Conservation (phyloP, 2,329 filamentous ascomycete genomes). For the Fusarium sp. region DNA sequence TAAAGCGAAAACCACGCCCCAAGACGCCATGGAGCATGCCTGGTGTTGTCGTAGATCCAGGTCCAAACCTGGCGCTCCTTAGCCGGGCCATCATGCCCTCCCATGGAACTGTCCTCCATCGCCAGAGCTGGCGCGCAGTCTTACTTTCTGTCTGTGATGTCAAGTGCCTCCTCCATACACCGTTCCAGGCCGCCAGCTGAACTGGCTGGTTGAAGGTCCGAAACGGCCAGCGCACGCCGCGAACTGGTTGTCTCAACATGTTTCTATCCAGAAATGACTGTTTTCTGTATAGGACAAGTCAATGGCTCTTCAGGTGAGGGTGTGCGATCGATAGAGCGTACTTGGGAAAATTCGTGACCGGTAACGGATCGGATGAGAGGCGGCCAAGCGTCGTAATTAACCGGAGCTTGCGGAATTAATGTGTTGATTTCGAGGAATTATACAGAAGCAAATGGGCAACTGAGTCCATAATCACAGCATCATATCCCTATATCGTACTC, state of each 20-base stretch:
- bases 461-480: slow-evolving; percentile 25
- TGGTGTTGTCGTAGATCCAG: slow-evolving; percentile 32
- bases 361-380: slow-evolving; percentile 23
- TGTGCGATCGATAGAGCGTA: slow-evolving; percentile 2
- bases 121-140: slow-evolving; percentile 35
- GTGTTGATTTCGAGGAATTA: slow-evolving; percentile 18
- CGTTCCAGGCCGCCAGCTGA: slow-evolving; percentile 41
- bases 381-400: slow-evolving; percentile 27
- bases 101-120: slow-evolving; percentile 30
- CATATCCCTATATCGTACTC: slow-evolving; percentile 1
- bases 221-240: slow-evolving; percentile 36
- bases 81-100: slow-evolving; percentile 34
- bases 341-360: slow-evolving; percentile 26
- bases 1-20: slow-evolving; percentile 50
- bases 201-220: slow-evolving; percentile 31
- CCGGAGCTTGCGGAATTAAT: slow-evolving; percentile 40
- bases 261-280: background rate
- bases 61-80: slow-evolving; percentile 23
- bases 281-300: background rate
- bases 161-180: slow-evolving; percentile 43
- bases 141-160: slow-evolving; percentile 40
- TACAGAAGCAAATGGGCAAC: slow-evolving; percentile 8
- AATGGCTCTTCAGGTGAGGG: background rate
- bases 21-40: slow-evolving; percentile 37
- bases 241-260: slow-evolving; percentile 45